phyloP scores from a whole-genome alignment of 257 asterid genomes.

The Solanum chaucha region DNA sequence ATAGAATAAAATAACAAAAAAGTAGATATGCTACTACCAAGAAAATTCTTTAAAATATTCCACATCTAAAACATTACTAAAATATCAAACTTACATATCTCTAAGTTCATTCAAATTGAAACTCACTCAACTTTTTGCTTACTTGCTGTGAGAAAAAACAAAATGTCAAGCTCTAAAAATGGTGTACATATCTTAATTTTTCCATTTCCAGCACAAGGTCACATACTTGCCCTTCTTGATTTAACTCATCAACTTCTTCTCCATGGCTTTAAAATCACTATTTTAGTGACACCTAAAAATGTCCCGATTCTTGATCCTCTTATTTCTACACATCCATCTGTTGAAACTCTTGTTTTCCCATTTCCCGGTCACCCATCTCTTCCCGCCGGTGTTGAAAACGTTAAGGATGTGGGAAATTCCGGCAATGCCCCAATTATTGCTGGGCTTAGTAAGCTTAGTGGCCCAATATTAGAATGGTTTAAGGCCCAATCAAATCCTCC shows the following conservation, averaged over 20 bases:
- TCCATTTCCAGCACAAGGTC: too few species aligned
- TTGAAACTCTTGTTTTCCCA: slow-evolving; percentile 49
- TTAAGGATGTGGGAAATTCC: slow-evolving; percentile 50
- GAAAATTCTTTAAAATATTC: too few species aligned
- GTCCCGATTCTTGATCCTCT: too few species aligned
- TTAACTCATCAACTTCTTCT: too few species aligned
- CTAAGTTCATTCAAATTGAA: not conserved
- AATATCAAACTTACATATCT: not conserved
- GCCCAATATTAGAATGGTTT: slow-evolving; percentile 44
- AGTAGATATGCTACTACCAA: too few species aligned
- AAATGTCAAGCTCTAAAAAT: slow-evolving; percentile 12
- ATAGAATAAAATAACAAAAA: too few species aligned
- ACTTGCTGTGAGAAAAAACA: too few species aligned
- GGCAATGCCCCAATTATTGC: slow-evolving; percentile 39
- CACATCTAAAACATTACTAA: too few species aligned
- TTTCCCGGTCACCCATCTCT: slow-evolving; percentile 49
- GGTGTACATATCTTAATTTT: not conserved
- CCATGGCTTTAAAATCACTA: too few species aligned
- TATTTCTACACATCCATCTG: slow-evolving; percentile 34
- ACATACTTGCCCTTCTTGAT: too few species aligned
- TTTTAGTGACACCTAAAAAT: too few species aligned
- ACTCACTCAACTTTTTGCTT: too few species aligned
- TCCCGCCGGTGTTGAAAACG: slow-evolving; percentile 59
- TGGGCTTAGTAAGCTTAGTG: slow-evolving; percentile 39
- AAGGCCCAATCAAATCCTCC: slow-evolving; percentile 44